phyloP scores from a whole-genome alignment of 225 moss, liverwort and hornwort genomes.

The Ulota crispa region DNA sequence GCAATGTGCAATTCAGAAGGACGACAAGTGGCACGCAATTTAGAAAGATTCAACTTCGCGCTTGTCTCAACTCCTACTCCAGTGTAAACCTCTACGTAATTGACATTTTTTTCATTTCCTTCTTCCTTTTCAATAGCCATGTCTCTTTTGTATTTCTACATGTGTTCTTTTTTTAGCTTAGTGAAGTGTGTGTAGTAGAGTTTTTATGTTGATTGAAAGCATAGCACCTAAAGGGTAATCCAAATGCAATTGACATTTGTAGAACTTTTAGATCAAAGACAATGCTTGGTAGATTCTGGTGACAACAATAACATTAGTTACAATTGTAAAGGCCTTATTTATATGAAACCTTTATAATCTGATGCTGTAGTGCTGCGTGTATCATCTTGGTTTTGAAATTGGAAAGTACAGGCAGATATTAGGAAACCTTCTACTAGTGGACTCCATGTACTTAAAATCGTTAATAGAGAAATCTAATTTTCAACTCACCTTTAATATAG shows the following conservation, averaged over 20 bases:
- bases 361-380: constrained; percentile 1
- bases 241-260: neutral
- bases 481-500: neutral
- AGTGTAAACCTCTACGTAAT: too few species aligned
- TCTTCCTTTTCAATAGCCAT: too few species aligned
- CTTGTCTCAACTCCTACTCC: too few species aligned
- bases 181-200: neutral
- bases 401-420: neutral
- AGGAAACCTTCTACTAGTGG: neutral
- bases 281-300: neutral
- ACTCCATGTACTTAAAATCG: neutral
- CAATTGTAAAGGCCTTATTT: neutral
- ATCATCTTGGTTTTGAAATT: neutral
- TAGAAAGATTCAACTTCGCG: too few species aligned
- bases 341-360: neutral
- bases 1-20: too few species aligned
- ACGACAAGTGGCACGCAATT: too few species aligned
- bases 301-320: neutral
- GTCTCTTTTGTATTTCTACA: too few species aligned
- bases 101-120: too few species aligned
- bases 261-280: neutral
- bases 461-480: neutral
- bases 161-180: neutral
- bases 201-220: neutral
- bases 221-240: neutral